Evolutionary conservation across 176 grass and related monocot species (phyloP).

Genomic region (Triticum monococcum): DNA sequence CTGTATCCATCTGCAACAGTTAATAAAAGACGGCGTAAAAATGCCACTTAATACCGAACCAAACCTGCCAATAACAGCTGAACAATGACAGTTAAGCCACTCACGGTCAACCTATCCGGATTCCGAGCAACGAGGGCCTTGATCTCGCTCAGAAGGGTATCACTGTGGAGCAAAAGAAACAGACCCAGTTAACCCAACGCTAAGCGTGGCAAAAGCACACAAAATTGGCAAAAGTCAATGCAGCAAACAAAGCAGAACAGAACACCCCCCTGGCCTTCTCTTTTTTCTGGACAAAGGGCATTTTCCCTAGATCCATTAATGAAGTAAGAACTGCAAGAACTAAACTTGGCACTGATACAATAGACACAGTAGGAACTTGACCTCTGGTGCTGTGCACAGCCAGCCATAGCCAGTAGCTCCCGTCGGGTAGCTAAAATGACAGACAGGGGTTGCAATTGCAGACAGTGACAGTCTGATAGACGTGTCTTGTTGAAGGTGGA

Average conservation of each 20-base stretch:
- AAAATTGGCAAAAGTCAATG: not conserved
- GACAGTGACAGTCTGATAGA: not conserved
- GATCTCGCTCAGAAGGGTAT: slow-evolving; percentile 65
- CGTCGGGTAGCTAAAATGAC: not conserved
- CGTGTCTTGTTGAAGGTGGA: not conserved
- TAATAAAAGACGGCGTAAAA: not conserved
- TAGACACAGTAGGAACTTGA: not conserved
- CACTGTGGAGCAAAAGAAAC: slow-evolving; percentile 43
- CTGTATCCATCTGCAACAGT: slow-evolving; percentile 66
- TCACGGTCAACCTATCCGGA: slow-evolving; percentile 67
- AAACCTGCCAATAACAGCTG: not conserved
- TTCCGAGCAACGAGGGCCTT: slow-evolving; percentile 64
- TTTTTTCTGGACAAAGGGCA: too few relatives aligned
- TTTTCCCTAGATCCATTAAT: too few relatives aligned
- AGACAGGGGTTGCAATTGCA: not conserved
- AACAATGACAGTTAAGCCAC: slow-evolving; percentile 16
- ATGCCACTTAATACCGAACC: not conserved
- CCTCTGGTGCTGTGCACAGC: not conserved
- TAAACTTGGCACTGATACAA: not conserved
- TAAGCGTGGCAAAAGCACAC: not conserved
- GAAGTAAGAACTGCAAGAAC: too few relatives aligned
- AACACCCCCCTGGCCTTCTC: not conserved
- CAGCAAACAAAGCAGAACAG: not conserved
- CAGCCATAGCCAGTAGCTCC: not conserved
- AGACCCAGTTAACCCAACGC: not conserved